phyloP scores from a whole-genome alignment of 2,329 filamentous ascomycete genomes.

The Dichotomopilus funicola region DNA sequence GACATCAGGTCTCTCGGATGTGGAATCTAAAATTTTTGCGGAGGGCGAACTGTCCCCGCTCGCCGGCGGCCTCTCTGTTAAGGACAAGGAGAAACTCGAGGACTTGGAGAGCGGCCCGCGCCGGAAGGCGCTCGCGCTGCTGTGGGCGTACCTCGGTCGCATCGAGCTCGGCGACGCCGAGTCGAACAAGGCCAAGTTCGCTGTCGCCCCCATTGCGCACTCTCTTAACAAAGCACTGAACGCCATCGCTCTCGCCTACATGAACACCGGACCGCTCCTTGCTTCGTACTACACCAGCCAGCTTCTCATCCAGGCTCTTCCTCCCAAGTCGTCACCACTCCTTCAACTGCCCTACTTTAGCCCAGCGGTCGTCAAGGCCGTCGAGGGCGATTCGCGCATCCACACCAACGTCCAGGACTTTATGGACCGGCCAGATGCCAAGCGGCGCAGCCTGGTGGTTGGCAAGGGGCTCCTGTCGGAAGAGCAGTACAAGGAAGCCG shows the following conservation, averaged over 20 bases:
- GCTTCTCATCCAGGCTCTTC: conserved; percentile 80
- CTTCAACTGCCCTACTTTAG: conserved; percentile 88
- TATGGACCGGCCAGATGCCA: conserved; percentile 72
- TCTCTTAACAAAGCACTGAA: conserved; percentile 80
- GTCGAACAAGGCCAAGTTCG: conserved; percentile 80
- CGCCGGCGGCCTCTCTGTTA: conserved; percentile 56
- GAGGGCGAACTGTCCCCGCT: conserved; percentile 47
- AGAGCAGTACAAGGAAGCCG: conserved; percentile 67
- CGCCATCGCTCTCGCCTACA: conserved; percentile 81
- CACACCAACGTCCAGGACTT: conserved; percentile 80
- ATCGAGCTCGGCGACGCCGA: conserved; percentile 73
- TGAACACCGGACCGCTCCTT: conserved; percentile 74
- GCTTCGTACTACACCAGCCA: conserved; percentile 78
- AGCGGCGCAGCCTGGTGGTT: conserved; percentile 65
- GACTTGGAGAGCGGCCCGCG: conserved; percentile 73
- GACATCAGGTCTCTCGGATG: conserved; percentile 71
- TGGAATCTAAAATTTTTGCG: conserved; percentile 74
- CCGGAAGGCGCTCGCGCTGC: conserved; percentile 77
- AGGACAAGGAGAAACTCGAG: conserved; percentile 71
- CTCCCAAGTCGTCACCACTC: conserved; percentile 77
- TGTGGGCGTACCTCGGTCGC: conserved; percentile 93
- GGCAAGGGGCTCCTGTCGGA: conserved; percentile 66
- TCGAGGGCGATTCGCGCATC: conserved; percentile 68
- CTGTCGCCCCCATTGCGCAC: conserved; percentile 80
- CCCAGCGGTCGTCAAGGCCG: conserved; percentile 54